Base-by-base conservation (phyloP, 768 basidiomycete species). In the Lyophyllum shimeji region DNA sequence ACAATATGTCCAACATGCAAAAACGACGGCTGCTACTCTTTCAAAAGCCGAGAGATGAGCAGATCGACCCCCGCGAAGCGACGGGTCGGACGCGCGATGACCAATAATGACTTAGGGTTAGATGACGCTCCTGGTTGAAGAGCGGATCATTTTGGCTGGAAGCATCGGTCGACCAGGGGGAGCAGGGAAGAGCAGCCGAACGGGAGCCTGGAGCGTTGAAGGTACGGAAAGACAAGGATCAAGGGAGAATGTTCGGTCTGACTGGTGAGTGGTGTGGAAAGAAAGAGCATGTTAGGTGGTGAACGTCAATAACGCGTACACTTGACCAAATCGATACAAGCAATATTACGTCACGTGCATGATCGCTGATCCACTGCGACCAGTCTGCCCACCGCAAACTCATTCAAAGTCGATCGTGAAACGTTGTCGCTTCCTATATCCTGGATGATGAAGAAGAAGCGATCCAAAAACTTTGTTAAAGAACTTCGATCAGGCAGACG, bases 91-190 rank as follows among this genome's bases (percentile, higher is more conserved):
- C 66, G 68, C 61, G 47, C 71, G 53, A 53, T 60, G 62, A 67
- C 71, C 75, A 65, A 64, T 63, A 64, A 58, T 66, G 63, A 67
- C 74, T 78, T 85, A 84, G 82, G 83, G 83, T 85, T 85, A 84
- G 80, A 79, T 75, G 69, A 70, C 81, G 79, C 79, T 74, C 69
- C 71, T 65, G 62, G 66, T 65, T 65, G 63, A 67, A 67, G 69
- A 72, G 74, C 75, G 77, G 71, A 76, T 73, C 77, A 69, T 70
- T 62, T 79, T 80, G 73, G 71, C 77, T 82, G 81, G 80, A 76
- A 79, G 73, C 67, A 71, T 73, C 57, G 59, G 68, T 67, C 62
- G 62, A 65, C 62, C 57, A 55, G 59, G 68, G 76, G 72, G 61
- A 64, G 64, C 40, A 57, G 57, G 63, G 54, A 52, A 53, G 61